phyloP scores from a whole-genome alignment of 495 filamentous ascomycete genomes.

The Polyplosphaeria fusca region DNA sequence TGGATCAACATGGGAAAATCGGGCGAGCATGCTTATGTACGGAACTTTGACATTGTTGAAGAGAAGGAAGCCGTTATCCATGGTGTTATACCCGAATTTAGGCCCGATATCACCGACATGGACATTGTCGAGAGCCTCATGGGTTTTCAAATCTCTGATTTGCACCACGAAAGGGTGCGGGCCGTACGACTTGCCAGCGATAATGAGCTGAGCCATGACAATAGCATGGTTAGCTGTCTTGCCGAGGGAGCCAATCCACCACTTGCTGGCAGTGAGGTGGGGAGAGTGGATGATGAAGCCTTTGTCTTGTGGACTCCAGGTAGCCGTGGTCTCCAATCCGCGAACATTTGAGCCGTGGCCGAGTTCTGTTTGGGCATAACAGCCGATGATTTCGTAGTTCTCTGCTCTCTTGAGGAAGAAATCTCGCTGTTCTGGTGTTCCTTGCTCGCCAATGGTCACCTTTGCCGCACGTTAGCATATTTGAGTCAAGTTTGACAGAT shows the following conservation, averaged over 20 bases:
- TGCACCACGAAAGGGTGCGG: conserved; percentile 76
- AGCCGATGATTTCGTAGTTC: conserved; percentile 66
- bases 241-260: conserved; percentile 76
- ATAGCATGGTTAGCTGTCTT: conserved; percentile 70
- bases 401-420: conserved; percentile 62
- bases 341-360: conserved; percentile 74
- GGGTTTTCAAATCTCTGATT: conserved; percentile 66
- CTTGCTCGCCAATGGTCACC: conserved; percentile 67
- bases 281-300: conserved; percentile 69
- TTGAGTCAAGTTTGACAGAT: background rate
- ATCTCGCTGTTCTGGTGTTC: conserved; percentile 65
- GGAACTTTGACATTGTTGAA: conserved; percentile 70
- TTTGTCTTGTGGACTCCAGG: conserved; percentile 63
- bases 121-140: conserved; percentile 66
- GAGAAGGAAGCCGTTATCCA: conserved; percentile 74
- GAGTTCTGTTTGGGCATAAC: conserved; percentile 74
- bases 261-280: conserved; percentile 65
- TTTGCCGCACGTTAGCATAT: conserved; percentile 15
- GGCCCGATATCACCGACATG: conserved; percentile 73
- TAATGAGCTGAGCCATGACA: conserved; percentile 69
- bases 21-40: conserved; percentile 64
- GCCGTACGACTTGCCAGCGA: conserved; percentile 61
- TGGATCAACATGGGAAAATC: conserved; percentile 59
- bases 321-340: conserved; percentile 70
- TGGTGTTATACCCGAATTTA: conserved; percentile 69